These are phyloP conservation scores for Umbellularia californica DNA, from an alignment of 164 flowering plant species.

Conservation along the genomic window DNA sequence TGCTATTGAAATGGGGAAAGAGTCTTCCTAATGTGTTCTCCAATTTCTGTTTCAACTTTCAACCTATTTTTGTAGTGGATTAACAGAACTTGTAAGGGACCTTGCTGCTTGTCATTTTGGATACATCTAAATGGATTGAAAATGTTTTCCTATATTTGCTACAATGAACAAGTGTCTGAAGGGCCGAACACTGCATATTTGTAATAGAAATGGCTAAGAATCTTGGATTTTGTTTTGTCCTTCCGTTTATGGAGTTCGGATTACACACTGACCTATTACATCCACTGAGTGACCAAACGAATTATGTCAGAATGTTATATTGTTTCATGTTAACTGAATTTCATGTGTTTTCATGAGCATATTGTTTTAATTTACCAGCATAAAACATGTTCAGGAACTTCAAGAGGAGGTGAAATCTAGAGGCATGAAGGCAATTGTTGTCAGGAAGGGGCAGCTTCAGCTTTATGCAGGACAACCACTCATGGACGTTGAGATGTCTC, in stretches of 20 bases:
- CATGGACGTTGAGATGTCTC: conserved; percentile 62
- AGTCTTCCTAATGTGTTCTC: not conserved
- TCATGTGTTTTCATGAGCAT: not conserved
- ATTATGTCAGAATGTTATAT: too few relatives aligned
- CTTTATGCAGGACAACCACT: conserved; percentile 90
- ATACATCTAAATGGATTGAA: not conserved
- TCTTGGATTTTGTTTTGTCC: too few relatives aligned
- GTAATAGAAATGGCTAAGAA: too few relatives aligned
- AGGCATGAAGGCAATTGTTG: conserved; percentile 45
- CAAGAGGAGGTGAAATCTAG: conserved; percentile 32
- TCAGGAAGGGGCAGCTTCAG: conserved; percentile 73
- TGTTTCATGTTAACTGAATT: not conserved
- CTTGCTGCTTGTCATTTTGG: not conserved
- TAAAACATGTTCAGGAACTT: conserved; percentile 50
- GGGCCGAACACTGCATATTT: too few relatives aligned
- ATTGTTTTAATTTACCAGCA: not conserved
- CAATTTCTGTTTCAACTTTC: not conserved
- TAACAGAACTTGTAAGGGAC: not conserved
- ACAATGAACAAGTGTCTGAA: too few relatives aligned
- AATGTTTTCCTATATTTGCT: too few relatives aligned
- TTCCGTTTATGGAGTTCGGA: too few relatives aligned
- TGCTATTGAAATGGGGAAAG: too few relatives aligned
- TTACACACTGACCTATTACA: too few relatives aligned
- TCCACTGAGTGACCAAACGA: too few relatives aligned
- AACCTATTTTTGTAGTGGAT: too few relatives aligned